Base-by-base conservation (phyloP, 2,329 filamentous ascomycete species). In the Stagonosporopsis vannaccii region DNA sequence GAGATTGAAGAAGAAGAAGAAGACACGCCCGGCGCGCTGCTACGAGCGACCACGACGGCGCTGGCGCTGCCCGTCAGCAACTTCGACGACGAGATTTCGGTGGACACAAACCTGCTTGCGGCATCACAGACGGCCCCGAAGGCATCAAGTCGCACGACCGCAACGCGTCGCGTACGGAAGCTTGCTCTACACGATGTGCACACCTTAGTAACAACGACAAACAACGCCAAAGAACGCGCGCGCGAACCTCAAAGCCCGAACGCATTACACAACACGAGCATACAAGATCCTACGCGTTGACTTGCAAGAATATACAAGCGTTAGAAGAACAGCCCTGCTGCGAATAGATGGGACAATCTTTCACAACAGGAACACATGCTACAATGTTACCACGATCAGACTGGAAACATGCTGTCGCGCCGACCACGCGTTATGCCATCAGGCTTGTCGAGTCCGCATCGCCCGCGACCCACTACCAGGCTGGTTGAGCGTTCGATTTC, bases 1-100 rank as follows among this genome's bases (percentile, higher is more conserved):
- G 59, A 44, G 42, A 52, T 70, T 61, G 65, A 73, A 61, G 70
- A 73, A 73, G 70, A 67, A 66, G 2, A 6, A n/a, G n/a, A n/a
- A n/a, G n/a, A n/a, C n/a, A n/a, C n/a, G n/a, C n/a, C n/a, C n/a
- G n/a, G n/a, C n/a, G n/a, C n/a, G n/a, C n/a, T n/a, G n/a, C n/a
- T n/a, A n/a, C n/a, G n/a, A n/a, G n/a, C n/a, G n/a, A n/a, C n/a
- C n/a, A n/a, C n/a, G n/a, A n/a, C n/a, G n/a, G n/a, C n/a, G n/a
- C 36, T 15, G 11, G 26, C 45, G n/a, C 6, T 6, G 9, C n/a
- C 3, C 15, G 4, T 5, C 12, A 11, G 8, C 36, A 37, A 37
- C n/a, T n/a, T 17, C 35, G 12, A 37, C 15, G 15, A 37, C 15
- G 17, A 33, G 32, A 13, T n/a, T 8, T 13, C 12, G 6, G 15